These are phyloP conservation scores for Phytopythium chamaehyphon DNA, from an alignment of 352 stramenopile species.

Conservation along the genomic window DNA sequence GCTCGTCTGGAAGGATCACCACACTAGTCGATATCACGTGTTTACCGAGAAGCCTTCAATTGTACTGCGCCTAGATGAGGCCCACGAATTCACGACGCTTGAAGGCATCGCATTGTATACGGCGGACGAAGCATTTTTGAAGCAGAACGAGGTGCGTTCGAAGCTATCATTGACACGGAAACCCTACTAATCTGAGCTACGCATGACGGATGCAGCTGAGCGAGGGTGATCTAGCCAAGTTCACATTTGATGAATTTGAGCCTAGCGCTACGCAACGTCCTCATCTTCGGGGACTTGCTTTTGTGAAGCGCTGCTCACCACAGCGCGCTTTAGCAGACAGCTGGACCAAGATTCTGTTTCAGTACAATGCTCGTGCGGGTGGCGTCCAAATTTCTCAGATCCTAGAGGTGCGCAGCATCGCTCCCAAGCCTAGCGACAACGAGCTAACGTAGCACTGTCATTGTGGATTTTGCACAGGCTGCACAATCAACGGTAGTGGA, in stretches of 20 bases:
- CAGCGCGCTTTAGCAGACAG: slow-evolving; percentile 81
- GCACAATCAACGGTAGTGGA: slow-evolving; percentile 20
- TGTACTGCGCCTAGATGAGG: slow-evolving; percentile 53
- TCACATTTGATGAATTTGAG: slow-evolving; percentile 66
- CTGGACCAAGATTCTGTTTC: slow-evolving; percentile 88
- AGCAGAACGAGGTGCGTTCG: slow-evolving; percentile 56
- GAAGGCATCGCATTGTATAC: slow-evolving; percentile 65
- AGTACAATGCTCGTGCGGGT: slow-evolving; percentile 60
- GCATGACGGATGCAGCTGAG: slow-evolving; percentile 30
- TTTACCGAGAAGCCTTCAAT: slow-evolving; percentile 70
- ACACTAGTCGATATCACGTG: slow-evolving; percentile 80
- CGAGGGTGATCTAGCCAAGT: slow-evolving; percentile 76
- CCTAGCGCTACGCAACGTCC: slow-evolving; percentile 41
- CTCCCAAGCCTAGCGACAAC: too few relatives aligned
- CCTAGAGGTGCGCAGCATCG: slow-evolving; percentile 67
- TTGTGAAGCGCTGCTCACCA: slow-evolving; percentile 74
- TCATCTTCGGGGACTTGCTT: slow-evolving; percentile 46
- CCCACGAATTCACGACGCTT: slow-evolving; percentile 54
- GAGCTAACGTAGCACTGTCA: too few relatives aligned
- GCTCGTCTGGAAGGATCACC: slow-evolving; percentile 88
- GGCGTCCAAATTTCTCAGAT: slow-evolving; percentile 63
- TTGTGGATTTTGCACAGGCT: slow-evolving; percentile 16
- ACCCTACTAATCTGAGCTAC: neutral
- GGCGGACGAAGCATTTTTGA: slow-evolving; percentile 38
- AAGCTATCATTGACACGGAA: neutral